phyloP scores from a whole-genome alignment of 306 rosid genomes.

The Mimosa pudica region DNA sequence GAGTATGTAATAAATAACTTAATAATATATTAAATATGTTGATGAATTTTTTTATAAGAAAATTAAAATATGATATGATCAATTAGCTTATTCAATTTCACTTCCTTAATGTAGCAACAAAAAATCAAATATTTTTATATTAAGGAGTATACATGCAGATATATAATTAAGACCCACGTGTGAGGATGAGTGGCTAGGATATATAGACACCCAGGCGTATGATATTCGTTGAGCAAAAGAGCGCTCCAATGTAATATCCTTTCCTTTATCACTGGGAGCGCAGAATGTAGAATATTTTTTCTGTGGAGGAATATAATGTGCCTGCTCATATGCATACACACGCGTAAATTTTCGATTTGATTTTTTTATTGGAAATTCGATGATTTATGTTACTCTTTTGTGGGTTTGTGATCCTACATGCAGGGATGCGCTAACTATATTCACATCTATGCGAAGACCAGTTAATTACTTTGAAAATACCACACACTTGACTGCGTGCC shows the following conservation, averaged over 20 bases:
- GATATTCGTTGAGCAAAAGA: background rate
- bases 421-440: background rate
- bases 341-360: background rate
- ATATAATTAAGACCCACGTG: background rate
- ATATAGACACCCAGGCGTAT: slow-evolving; percentile 24
- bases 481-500: background rate
- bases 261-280: slow-evolving; percentile 9
- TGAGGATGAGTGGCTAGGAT: background rate
- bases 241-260: slow-evolving; percentile 17
- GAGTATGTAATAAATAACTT: too few relatives aligned
- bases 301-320: background rate
- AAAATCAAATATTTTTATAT: too few relatives aligned
- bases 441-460: background rate
- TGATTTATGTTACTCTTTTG: too few relatives aligned
- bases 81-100: too few relatives aligned
- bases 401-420: background rate
- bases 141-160: too few relatives aligned
- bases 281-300: background rate
- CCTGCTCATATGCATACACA: slow-evolving; percentile 11
- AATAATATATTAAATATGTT: too few relatives aligned
- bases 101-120: too few relatives aligned
- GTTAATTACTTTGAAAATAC: background rate
- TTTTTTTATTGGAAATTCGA: background rate
- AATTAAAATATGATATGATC: too few relatives aligned
- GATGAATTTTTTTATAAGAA: too few relatives aligned